Percentiles rank a stretch among this genome's conserved stretches.
Conservation (phyloP, 2,329 filamentous ascomycete genomes). For the Corinectria fuckeliana region DNA sequence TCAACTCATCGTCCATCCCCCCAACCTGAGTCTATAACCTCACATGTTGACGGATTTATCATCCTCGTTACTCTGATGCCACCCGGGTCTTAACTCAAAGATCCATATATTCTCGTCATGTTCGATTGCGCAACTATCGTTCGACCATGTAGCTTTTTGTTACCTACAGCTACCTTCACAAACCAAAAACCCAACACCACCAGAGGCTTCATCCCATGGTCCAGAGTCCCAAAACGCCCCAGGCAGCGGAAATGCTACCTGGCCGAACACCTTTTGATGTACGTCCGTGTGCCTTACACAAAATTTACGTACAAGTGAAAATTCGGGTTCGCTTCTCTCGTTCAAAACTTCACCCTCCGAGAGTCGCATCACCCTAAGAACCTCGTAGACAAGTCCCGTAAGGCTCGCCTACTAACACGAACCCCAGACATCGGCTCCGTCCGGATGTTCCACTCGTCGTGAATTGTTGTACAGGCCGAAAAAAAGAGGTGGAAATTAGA, state of each 20-base stretch:
- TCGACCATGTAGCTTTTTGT: constrained; percentile 38
- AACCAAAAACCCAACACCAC: constrained; percentile 37
- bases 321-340: constrained; percentile 21
- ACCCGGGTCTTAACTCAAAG: too few species aligned
- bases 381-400: constrained; percentile 15
- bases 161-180: constrained; percentile 37
- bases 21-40: too few species aligned
- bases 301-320: constrained; percentile 49
- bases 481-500: constrained; percentile 31
- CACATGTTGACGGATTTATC: too few species aligned
- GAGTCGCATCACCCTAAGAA: constrained; percentile 22
- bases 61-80: too few species aligned
- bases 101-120: constrained; percentile 22
- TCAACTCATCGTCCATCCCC: too few species aligned
- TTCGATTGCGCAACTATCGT: constrained; percentile 32
- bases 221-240: constrained; percentile 37
- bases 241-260: constrained; percentile 37
- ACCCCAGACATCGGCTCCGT: constrained; percentile 29
- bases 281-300: constrained; percentile 47
- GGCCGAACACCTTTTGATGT: constrained; percentile 55
- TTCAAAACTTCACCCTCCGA: constrained; percentile 10
- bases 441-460: constrained; percentile 32
- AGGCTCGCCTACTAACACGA: constrained; percentile 22
- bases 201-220: constrained; percentile 36
- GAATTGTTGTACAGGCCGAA: constrained; percentile 41